A percentile compares a stretch with the other conserved stretches of the same genome.
phyloP scores from a whole-genome alignment of 192 early-diverging fungal species.

The Phlyctochytrium bullatum region DNA sequence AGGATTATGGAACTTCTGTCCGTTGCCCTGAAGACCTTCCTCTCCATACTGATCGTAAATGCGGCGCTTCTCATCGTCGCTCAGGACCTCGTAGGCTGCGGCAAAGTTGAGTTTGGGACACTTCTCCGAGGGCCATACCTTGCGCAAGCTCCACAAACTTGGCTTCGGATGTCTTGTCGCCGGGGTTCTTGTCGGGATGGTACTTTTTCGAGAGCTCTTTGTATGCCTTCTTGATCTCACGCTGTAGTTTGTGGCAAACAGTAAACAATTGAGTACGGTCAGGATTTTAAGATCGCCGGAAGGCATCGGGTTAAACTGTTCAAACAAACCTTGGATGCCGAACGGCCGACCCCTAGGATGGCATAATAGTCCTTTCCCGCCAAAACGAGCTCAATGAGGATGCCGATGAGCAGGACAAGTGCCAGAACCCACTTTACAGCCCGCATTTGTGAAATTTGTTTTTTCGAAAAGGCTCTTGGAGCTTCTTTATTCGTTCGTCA shows the following conservation, averaged over 20 bases:
- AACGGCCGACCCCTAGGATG: constrained; percentile 79
- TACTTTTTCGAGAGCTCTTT: constrained; percentile 85
- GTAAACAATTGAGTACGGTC: not conserved
- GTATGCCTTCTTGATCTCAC: constrained; percentile 94
- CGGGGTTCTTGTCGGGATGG: constrained; percentile 61
- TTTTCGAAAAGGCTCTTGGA: constrained; percentile 1
- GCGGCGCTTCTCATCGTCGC: constrained; percentile 85
- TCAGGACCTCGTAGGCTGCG: constrained; percentile 89
- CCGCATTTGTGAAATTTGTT: not conserved
- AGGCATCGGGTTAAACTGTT: not conserved
- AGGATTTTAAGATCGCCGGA: too few relatives aligned
- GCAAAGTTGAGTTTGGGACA: not conserved
- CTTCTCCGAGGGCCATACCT: constrained; percentile 46
- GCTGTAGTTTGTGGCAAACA: constrained; percentile 25
- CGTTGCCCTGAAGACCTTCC: constrained; percentile 81
- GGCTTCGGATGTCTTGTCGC: constrained; percentile 76
- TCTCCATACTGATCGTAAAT: constrained; percentile 95
- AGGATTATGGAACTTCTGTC: constrained; percentile 79
- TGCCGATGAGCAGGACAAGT: constrained; percentile 28
- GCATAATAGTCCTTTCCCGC: constrained; percentile 76
- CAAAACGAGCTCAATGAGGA: constrained; percentile 19
- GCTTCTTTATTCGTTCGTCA: too few relatives aligned
- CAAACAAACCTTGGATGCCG: constrained; percentile 58
- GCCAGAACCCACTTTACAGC: not conserved
- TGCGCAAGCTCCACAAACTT: constrained; percentile 87